These are phyloP conservation scores for Pseudogymnoascus sp. DNA, from an alignment of 2,329 filamentous ascomycete genomes.

Conservation along the genomic window DNA sequence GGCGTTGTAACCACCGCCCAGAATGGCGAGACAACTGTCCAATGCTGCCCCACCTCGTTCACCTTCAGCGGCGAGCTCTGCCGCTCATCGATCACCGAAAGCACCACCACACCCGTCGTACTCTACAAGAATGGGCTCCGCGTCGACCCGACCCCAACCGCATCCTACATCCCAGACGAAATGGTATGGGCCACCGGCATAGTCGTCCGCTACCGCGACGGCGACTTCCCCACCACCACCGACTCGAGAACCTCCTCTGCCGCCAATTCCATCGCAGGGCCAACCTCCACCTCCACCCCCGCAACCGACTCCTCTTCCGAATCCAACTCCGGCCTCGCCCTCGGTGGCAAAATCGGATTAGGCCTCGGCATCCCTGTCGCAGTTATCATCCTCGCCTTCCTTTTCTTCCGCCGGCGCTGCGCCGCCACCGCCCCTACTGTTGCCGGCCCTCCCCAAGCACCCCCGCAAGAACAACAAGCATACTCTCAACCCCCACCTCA, in stretches of 20 bases:
- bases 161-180: not conserved
- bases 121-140: not conserved
- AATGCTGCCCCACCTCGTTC: not conserved
- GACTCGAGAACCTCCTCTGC: not conserved
- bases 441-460: not conserved
- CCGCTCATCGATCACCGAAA: not conserved
- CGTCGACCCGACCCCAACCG: not conserved
- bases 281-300: not conserved
- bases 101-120: not conserved
- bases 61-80: not conserved
- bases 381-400: slow-evolving; percentile 22
- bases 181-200: not conserved
- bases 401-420: slow-evolving; percentile 25
- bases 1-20: not conserved
- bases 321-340: slow-evolving; percentile 15
- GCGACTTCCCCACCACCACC: not conserved
- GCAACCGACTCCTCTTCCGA: not conserved
- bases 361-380: slow-evolving; percentile 27
- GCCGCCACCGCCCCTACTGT: not conserved
- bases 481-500: not conserved
- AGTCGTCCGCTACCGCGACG: not conserved
- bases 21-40: not conserved
- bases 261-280: not conserved
- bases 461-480: not conserved
- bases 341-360: slow-evolving; percentile 24